Conservation (phyloP, 345 rosid species). For the Anastatica hierochuntica region DNA sequence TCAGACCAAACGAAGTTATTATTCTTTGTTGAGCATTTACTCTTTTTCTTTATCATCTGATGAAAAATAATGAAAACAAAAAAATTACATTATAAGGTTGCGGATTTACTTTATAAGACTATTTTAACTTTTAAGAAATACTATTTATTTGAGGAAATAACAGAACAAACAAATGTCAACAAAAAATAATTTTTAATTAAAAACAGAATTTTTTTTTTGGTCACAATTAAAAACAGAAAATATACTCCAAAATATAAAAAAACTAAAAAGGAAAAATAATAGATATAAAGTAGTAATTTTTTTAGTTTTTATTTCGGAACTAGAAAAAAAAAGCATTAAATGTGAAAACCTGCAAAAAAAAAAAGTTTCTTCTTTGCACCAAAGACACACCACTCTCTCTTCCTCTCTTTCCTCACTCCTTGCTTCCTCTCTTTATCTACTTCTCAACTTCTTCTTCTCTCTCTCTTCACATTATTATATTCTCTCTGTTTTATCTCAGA, state of each 20-base stretch:
- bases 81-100: too few relatives aligned
- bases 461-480: conserved; percentile 26
- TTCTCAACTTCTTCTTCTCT: conserved; percentile 28
- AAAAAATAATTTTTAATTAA: not conserved
- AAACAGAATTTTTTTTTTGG: too few relatives aligned
- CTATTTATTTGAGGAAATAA: too few relatives aligned
- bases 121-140: too few relatives aligned
- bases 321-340: conserved; percentile 21
- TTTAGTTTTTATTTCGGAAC: too few relatives aligned
- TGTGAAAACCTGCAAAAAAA: conserved; percentile 30
- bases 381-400: conserved; percentile 27
- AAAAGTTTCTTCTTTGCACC: conserved; percentile 26
- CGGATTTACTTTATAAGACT: too few relatives aligned
- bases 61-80: too few relatives aligned
- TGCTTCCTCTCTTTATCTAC: conserved; percentile 24
- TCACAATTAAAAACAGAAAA: too few relatives aligned
- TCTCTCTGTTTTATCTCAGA: conserved; percentile 15
- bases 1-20: too few relatives aligned
- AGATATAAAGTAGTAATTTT: not conserved
- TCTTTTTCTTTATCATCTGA: too few relatives aligned
- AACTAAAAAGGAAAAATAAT: not conserved
- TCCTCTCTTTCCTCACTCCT: conserved; percentile 22
- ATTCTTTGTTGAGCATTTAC: too few relatives aligned
- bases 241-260: too few relatives aligned
- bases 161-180: conserved; percentile 1